Conservation (phyloP, 1,284 basidiomycete genomes). For the Malassezia arunalokei region DNA sequence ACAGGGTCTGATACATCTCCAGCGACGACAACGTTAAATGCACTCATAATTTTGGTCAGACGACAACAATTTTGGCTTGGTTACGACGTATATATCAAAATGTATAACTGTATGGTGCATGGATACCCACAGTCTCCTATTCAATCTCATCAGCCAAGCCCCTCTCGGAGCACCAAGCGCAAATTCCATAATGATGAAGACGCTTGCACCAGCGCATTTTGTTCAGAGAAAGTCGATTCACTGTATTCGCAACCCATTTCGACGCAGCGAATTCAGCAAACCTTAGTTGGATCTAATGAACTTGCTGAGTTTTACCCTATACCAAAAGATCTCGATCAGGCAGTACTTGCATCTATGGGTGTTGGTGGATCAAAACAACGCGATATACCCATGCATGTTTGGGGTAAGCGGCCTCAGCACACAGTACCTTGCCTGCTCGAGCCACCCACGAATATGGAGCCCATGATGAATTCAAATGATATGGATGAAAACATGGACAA, state of each 20-base stretch:
- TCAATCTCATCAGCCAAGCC: neutral
- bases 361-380: constrained; percentile 3
- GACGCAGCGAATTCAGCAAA: neutral
- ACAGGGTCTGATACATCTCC: too few relatives aligned
- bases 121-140: neutral
- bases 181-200: neutral
- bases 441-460: constrained; percentile 8
- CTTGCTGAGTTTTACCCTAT: constrained; percentile 26
- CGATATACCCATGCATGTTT: constrained; percentile 6
- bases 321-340: constrained; percentile 22
- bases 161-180: neutral
- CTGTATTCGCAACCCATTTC: neutral
- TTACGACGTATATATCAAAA: neutral
- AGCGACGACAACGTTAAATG: too few relatives aligned
- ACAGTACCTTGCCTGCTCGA: constrained; percentile 22
- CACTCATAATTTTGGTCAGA: too few relatives aligned
- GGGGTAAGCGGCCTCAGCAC: constrained; percentile 14
- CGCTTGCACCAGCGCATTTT: neutral
- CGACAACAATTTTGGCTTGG: too few relatives aligned
- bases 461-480: neutral
- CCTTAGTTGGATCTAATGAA: neutral
- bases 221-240: neutral
- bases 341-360: constrained; percentile 23
- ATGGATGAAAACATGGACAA: constrained; percentile 20
- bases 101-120: neutral